Conservation (phyloP, 257 asterid species). For the Solanum virginianum region DNA sequence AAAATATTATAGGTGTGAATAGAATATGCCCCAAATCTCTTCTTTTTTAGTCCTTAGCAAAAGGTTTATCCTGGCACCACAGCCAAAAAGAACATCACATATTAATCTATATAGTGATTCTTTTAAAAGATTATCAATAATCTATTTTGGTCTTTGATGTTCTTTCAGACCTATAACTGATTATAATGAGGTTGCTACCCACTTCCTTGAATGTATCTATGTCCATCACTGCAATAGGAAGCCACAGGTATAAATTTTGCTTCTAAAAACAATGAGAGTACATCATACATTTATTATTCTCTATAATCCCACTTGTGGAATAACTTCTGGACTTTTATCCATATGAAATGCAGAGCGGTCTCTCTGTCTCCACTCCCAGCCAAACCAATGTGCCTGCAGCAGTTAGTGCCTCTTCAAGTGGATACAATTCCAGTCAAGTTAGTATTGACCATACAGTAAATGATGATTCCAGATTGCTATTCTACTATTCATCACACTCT, state of each 20-base stretch:
- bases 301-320: not conserved
- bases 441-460: constrained; percentile 4
- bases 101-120: not conserved
- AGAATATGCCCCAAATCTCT: not conserved
- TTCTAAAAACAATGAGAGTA: not conserved
- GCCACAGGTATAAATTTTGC: constrained; percentile 33
- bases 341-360: constrained; percentile 25
- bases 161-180: constrained; percentile 56
- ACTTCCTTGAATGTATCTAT: constrained; percentile 62
- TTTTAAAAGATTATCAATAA: not conserved
- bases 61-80: not conserved
- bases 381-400: constrained; percentile 7
- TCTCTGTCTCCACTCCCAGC: constrained; percentile 8
- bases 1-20: not conserved
- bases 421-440: constrained; percentile 39
- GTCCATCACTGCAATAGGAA: constrained; percentile 33
- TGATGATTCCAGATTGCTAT: not conserved
- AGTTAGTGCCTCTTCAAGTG: constrained; percentile 15
- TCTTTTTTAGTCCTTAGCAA: not conserved
- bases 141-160: not conserved
- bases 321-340: not conserved
- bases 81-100: not conserved
- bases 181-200: constrained; percentile 68
- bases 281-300: not conserved
- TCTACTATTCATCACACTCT: not conserved